A percentile compares a stretch with the other conserved stretches of the same genome.
phyloP scores from a whole-genome alignment of 306 rosid genomes.

The Echinosophora koreensis region DNA sequence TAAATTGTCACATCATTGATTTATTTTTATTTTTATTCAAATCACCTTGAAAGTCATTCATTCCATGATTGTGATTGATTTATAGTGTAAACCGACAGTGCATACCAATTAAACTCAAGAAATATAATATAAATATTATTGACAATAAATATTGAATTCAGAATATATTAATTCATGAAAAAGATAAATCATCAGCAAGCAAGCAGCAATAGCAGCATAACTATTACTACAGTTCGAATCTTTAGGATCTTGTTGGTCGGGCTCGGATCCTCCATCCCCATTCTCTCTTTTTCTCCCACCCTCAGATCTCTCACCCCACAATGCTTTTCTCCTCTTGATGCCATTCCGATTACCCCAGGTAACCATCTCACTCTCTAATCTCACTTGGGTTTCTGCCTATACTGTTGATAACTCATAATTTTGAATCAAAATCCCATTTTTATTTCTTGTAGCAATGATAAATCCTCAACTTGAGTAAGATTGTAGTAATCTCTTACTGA shows the following conservation, averaged over 20 bases:
- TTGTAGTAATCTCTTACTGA: constrained; percentile 11
- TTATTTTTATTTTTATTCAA: no score
- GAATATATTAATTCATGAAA: no score
- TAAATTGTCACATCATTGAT: no score
- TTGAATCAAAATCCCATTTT: constrained; percentile 42
- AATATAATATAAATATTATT: no score
- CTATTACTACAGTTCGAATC: constrained; percentile 46
- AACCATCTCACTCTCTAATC: constrained; percentile 1
- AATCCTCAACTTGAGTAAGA: constrained; percentile 25
- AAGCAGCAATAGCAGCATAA: constrained; percentile 6
- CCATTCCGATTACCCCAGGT: constrained; percentile 59
- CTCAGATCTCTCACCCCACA: constrained; percentile 59
- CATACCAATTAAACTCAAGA: no score
- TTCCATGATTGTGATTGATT: no score
- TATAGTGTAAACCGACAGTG: no score
- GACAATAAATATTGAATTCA: no score
- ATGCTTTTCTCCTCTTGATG: constrained; percentile 48
- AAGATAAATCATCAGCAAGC: neutral
- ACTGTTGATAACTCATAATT: constrained; percentile 32
- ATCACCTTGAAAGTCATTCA: no score
- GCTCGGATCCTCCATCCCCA: constrained; percentile 65
- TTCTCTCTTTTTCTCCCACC: neutral
- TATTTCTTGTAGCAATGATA: neutral
- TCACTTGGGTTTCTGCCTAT: neutral
- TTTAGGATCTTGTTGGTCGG: constrained; percentile 65